phyloP scores from a whole-genome alignment of 1,139 yeast genomes.

The Hyphopichia pseudoburtonii region DNA sequence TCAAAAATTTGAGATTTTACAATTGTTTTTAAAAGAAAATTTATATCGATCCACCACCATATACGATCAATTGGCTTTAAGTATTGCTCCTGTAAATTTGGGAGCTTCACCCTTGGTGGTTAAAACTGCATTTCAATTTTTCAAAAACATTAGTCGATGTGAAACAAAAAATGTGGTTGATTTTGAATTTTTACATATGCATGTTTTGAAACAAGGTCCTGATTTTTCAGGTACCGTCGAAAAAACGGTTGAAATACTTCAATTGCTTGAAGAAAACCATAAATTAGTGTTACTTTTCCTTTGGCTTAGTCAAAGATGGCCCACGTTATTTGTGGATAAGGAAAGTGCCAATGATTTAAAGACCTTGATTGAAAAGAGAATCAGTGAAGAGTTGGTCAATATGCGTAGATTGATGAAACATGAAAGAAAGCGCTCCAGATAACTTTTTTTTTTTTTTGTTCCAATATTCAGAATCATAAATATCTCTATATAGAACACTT shows the following conservation, averaged over 20 bases:
- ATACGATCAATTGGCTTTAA: constrained; percentile 57
- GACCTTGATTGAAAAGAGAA: constrained; percentile 61
- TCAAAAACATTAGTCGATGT: constrained; percentile 38
- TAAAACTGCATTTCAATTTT: constrained; percentile 30
- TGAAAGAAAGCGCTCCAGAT: too few relatives aligned
- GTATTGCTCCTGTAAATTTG: constrained; percentile 56
- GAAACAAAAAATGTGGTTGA: constrained; percentile 44
- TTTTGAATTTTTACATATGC: constrained; percentile 36
- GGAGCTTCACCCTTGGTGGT: constrained; percentile 25
- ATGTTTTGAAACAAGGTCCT: constrained; percentile 25
- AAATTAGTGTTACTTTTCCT: constrained; percentile 65
- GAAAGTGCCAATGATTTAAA: constrained; percentile 74
- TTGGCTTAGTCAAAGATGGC: constrained; percentile 90
- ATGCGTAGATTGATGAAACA: constrained; percentile 26
- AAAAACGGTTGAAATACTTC: constrained; percentile 37
- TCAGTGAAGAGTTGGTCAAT: constrained; percentile 57
- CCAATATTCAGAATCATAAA: too few relatives aligned
- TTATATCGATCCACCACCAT: constrained; percentile 26
- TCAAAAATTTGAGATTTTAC: constrained; percentile 42
- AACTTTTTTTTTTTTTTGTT: too few relatives aligned
- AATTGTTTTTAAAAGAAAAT: constrained; percentile 40
- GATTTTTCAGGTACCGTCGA: constrained; percentile 17
- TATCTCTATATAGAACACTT: too few relatives aligned
- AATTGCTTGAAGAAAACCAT: constrained; percentile 67
- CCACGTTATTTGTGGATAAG: constrained; percentile 73